Percentiles rank a stretch among this genome's conserved stretches.
These are phyloP conservation scores for Rhizoclosmatium globosum DNA, from an alignment of 192 early-diverging fungal species.

Conservation along the genomic window DNA sequence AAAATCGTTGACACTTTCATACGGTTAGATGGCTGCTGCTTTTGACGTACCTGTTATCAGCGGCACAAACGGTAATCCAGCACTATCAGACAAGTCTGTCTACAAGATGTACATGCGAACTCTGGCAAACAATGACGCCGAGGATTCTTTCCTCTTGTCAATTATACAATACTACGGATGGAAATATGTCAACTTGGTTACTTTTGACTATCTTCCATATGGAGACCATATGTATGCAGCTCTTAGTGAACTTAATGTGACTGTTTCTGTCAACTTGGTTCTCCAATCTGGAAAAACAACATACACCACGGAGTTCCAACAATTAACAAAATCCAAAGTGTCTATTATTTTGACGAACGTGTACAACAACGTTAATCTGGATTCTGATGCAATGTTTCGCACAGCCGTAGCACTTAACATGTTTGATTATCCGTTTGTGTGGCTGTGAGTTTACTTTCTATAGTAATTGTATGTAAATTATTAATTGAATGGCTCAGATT, in stretches of 20 bases:
- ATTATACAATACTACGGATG: constrained; percentile 9
- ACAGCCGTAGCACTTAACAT: not conserved
- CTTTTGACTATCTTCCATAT: not conserved
- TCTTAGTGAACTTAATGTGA: not conserved
- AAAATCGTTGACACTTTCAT: not conserved
- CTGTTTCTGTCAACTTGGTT: constrained; percentile 1
- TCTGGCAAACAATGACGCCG: not conserved
- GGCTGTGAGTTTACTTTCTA: not conserved
- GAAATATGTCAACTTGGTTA: not conserved
- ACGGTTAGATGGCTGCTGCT: constrained; percentile 7
- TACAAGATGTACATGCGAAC: constrained; percentile 14
- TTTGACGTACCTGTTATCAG: constrained; percentile 13
- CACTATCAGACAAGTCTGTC: not conserved
- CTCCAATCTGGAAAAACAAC: not conserved
- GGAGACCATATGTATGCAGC: constrained; percentile 6
- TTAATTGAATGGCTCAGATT: not conserved
- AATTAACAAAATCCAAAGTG: not conserved
- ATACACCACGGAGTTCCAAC: not conserved
- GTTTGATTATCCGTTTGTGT: constrained; percentile 1
- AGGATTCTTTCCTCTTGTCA: not conserved
- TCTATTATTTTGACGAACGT: constrained; percentile 10
- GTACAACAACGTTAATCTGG: not conserved
- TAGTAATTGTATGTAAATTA: too few species aligned
- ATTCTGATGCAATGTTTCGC: not conserved
- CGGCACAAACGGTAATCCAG: not conserved